A percentile compares a stretch with the other conserved stretches of the same genome.
These are phyloP conservation scores for Mycosphaerella sp. DNA, from an alignment of 2,329 filamentous ascomycete species.

Conservation along the genomic window DNA sequence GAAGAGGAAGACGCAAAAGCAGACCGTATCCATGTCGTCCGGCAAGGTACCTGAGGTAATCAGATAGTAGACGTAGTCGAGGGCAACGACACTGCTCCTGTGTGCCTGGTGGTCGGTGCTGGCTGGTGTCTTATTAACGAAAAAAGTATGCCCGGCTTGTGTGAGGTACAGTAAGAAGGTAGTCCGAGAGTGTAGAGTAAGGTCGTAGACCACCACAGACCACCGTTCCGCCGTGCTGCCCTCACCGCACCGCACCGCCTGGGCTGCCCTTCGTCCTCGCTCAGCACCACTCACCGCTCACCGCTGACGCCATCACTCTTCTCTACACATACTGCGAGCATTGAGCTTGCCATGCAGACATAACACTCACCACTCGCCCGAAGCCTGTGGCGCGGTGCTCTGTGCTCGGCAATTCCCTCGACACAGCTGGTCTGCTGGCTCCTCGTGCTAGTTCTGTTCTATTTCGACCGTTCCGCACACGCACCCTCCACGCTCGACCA, in stretches of 20 bases:
- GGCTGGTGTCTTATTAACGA: no score
- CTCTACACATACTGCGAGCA: constrained; percentile 6
- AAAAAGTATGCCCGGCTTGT: no score
- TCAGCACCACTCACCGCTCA: background rate
- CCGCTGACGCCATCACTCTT: constrained; percentile 4
- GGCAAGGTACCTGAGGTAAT: no score
- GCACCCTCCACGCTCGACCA: background rate
- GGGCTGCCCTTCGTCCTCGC: constrained; percentile 1
- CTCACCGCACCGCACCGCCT: no score
- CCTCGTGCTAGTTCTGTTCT: background rate
- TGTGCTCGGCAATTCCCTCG: background rate
- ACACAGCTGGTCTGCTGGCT: background rate
- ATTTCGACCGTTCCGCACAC: background rate
- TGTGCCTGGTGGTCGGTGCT: no score
- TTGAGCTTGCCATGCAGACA: constrained; percentile 5
- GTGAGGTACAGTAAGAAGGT: background rate
- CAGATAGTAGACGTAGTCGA: no score
- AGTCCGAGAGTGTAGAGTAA: background rate
- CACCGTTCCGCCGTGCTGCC: background rate
- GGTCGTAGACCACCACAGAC: background rate
- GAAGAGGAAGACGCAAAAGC: no score
- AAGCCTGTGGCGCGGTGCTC: constrained; percentile 2
- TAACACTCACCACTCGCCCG: constrained; percentile 1
- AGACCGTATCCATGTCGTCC: no score
- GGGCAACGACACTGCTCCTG: no score